These are phyloP conservation scores for Berberis vulgaris DNA, from an alignment of 164 flowering plant species.

Conservation along the genomic window DNA sequence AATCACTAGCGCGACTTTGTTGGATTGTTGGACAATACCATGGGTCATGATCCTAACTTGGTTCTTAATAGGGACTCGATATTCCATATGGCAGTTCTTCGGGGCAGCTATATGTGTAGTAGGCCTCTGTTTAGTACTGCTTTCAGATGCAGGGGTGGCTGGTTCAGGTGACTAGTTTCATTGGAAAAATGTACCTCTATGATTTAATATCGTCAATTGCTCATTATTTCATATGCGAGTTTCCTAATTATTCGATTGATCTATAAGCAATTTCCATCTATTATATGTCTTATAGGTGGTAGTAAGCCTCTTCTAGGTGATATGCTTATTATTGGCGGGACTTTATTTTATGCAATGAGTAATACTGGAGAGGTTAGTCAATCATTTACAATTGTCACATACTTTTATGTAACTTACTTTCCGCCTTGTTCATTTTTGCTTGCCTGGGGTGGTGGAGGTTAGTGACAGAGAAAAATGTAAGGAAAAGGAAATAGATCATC, in stretches of 20 bases:
- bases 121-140: constrained; percentile 64
- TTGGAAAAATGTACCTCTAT: neutral
- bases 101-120: constrained; percentile 50
- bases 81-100: constrained; percentile 49
- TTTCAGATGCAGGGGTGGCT: constrained; percentile 65
- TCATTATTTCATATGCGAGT: neutral
- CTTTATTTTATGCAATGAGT: constrained; percentile 55
- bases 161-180: constrained; percentile 42
- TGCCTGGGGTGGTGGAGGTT: too few relatives aligned
- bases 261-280: neutral
- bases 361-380: constrained; percentile 64
- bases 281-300: constrained; percentile 37
- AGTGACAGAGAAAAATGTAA: too few relatives aligned
- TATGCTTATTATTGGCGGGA: constrained; percentile 54
- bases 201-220: too few relatives aligned
- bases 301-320: constrained; percentile 67
- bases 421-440: neutral
- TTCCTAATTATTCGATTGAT: constrained; percentile 1
- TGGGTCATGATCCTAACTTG: constrained; percentile 74
- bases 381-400: neutral
- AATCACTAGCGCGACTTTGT: constrained; percentile 68
- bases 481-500: too few relatives aligned
- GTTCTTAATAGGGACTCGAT: constrained; percentile 56
- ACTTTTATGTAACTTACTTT: neutral
- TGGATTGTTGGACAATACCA: constrained; percentile 73